Conservation (phyloP, 805 yeast genomes). For the Monosporozyma unispora region DNA sequence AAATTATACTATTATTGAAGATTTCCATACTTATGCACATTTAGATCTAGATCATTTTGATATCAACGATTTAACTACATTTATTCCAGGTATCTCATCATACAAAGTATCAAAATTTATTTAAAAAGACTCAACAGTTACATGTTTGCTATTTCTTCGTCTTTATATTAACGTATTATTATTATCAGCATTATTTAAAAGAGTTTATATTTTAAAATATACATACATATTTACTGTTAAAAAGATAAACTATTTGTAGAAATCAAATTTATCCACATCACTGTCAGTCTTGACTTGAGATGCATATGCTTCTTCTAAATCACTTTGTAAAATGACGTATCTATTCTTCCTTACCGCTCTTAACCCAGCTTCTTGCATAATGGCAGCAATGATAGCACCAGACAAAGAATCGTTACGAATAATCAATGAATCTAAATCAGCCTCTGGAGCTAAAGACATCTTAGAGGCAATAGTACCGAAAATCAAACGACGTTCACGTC, state of each 20-base stretch:
- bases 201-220: background rate
- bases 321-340: conserved; percentile 91
- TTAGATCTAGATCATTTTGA: conserved; percentile 72
- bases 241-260: conserved; percentile 58
- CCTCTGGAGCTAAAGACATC: conserved; percentile 98
- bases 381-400: conserved; percentile 97
- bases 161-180: background rate
- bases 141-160: too few species aligned
- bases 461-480: conserved; percentile 93
- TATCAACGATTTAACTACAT: conserved; percentile 34
- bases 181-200: background rate
- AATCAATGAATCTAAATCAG: conserved; percentile 87
- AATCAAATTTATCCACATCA: conserved; percentile 95
- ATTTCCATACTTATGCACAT: conserved; percentile 40
- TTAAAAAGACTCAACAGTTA: too few species aligned
- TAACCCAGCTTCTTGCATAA: conserved; percentile 99
- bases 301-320: conserved; percentile 95
- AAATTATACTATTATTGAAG: conserved; percentile 7
- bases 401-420: conserved; percentile 94
- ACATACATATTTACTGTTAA: background rate
- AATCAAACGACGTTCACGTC: conserved; percentile 95
- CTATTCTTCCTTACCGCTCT: conserved; percentile 98
- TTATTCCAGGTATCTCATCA: conserved; percentile 57
- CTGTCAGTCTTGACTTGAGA: conserved; percentile 92
- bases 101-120: conserved; percentile 24